phyloP scores from a whole-genome alignment of 2,329 filamentous ascomycete species.

The Didymosphaeria variabile region DNA sequence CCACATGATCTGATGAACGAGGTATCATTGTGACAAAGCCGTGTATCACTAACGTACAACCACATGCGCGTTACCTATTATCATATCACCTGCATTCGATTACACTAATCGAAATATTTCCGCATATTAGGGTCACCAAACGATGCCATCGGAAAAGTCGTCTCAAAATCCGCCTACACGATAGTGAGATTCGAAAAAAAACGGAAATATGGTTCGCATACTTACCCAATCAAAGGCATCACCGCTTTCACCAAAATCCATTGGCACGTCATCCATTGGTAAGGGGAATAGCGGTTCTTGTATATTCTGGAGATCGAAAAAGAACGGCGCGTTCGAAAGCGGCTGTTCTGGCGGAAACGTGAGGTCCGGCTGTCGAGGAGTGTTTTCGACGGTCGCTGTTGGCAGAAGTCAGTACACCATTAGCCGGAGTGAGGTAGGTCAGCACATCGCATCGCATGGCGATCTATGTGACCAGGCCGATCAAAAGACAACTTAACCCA shows the following conservation, averaged over 20 bases:
- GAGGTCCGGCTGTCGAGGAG: not conserved
- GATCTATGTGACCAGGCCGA: too few relatives aligned
- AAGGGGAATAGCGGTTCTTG: constrained; percentile 19
- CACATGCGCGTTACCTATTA: not conserved
- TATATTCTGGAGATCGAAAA: constrained; percentile 27
- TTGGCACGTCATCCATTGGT: constrained; percentile 28
- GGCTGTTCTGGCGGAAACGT: not conserved
- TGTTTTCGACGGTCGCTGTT: constrained; percentile 1
- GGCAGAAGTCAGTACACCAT: not conserved
- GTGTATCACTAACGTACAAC: not conserved
- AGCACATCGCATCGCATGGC: too few relatives aligned
- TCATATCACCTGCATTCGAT: not conserved
- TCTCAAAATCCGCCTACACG: constrained; percentile 24
- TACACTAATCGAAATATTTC: constrained; percentile 6
- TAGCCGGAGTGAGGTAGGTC: not conserved
- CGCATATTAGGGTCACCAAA: constrained; percentile 17
- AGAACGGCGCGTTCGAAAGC: constrained; percentile 10
- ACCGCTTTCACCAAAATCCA: constrained; percentile 38
- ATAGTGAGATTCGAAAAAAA: not conserved
- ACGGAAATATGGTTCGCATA: not conserved
- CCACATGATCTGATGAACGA: not conserved
- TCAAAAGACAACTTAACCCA: too few relatives aligned
- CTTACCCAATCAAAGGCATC: constrained; percentile 38
- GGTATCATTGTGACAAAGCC: not conserved
- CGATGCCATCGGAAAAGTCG: constrained; percentile 19